These are phyloP conservation scores for Neofusicoccum ribis DNA, from an alignment of 2,329 filamentous ascomycete genomes.

Conservation along the genomic window DNA sequence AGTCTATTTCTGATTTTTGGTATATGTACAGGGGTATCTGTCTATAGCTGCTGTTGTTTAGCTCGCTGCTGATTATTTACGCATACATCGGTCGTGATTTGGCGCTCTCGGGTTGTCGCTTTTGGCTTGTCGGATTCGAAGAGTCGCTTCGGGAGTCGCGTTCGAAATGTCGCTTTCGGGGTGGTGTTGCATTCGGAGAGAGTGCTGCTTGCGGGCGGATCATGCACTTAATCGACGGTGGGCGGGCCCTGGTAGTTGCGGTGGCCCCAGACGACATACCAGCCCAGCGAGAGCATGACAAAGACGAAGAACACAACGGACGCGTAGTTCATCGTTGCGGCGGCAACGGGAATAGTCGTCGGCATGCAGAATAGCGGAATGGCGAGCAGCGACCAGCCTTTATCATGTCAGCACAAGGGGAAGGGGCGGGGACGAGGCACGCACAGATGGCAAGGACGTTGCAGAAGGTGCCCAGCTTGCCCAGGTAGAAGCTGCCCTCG, in stretches of 20 bases:
- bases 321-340: conserved; percentile 69
- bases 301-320: conserved; percentile 72
- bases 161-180: background rate
- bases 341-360: conserved; percentile 59
- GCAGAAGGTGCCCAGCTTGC: conserved; percentile 59
- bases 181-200: background rate
- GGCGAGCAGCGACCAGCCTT: conserved; percentile 64
- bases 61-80: background rate
- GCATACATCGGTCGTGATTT: background rate
- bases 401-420: conserved; percentile 6
- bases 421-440: conserved; percentile 21
- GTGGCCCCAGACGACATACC: conserved; percentile 71
- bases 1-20: background rate
- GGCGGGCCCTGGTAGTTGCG: conserved; percentile 65
- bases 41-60: conserved; percentile 10
- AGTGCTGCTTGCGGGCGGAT: background rate
- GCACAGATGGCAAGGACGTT: conserved; percentile 61
- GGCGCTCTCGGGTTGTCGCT: background rate
- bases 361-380: conserved; percentile 77
- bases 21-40: conserved; percentile 10
- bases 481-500: conserved; percentile 61
- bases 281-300: conserved; percentile 59
- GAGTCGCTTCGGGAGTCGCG: background rate
- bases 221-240: background rate
- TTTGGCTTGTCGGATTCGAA: background rate